These are phyloP conservation scores for Alternaria arbusti DNA, from an alignment of 2,329 filamentous ascomycete genomes.

Conservation along the genomic window DNA sequence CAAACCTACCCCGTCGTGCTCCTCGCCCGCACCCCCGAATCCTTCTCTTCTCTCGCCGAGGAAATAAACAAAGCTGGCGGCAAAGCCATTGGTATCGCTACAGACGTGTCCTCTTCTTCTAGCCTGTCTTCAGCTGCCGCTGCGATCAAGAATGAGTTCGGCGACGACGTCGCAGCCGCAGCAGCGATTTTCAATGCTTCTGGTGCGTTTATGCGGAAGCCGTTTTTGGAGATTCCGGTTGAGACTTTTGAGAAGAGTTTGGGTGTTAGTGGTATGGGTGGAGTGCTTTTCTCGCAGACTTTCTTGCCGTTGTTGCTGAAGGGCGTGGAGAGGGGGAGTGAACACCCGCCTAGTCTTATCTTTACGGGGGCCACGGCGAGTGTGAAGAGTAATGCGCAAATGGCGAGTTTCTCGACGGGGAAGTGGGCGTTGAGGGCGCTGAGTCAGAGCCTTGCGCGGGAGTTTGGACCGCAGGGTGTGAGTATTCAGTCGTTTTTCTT, in stretches of 20 bases:
- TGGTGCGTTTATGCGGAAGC: conserved; percentile 64
- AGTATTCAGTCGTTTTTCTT: neutral
- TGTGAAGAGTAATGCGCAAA: conserved; percentile 71
- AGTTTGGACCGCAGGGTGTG: conserved; percentile 80
- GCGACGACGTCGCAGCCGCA: conserved; percentile 52
- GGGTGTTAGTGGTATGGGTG: conserved; percentile 62
- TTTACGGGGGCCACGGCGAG: conserved; percentile 88
- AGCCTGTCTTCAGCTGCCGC: conserved; percentile 62
- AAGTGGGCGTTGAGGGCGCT: conserved; percentile 82
- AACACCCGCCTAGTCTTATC: conserved; percentile 77
- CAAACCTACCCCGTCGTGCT: conserved; percentile 74
- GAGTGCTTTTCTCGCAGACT: conserved; percentile 77
- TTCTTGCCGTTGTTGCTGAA: conserved; percentile 74
- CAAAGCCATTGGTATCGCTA: conserved; percentile 71
- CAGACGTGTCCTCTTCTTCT: conserved; percentile 65
- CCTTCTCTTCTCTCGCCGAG: conserved; percentile 68
- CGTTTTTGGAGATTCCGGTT: conserved; percentile 66
- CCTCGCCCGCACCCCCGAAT: conserved; percentile 71
- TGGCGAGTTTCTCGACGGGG: conserved; percentile 75
- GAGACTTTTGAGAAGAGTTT: conserved; percentile 62
- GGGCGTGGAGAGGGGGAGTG: conserved; percentile 56
- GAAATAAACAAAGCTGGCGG: conserved; percentile 74
- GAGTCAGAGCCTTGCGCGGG: conserved; percentile 75
- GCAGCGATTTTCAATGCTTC: conserved; percentile 76
- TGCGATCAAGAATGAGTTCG: conserved; percentile 53